phyloP scores from a whole-genome alignment of 441 rosid species.

The Oxalis stricta region DNA sequence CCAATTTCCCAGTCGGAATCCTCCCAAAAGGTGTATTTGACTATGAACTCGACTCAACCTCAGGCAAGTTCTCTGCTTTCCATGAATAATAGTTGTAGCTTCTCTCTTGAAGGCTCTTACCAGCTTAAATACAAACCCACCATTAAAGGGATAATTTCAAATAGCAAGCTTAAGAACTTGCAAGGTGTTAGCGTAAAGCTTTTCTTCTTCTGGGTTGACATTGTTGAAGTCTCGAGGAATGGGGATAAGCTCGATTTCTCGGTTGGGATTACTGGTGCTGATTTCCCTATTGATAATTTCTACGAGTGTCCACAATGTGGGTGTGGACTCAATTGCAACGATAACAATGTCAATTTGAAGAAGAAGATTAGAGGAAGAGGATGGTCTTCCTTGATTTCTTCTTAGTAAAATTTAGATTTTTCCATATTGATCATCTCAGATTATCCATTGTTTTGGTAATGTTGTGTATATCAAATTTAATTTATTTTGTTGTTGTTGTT shows the following conservation, averaged over 20 bases:
- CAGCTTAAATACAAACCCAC: constrained; percentile 37
- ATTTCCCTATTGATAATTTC: constrained; percentile 28
- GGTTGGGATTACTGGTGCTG: constrained; percentile 34
- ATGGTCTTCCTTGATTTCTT: constrained; percentile 19
- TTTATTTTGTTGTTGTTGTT: too few species aligned
- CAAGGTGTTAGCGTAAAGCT: constrained; percentile 58
- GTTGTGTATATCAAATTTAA: too few species aligned
- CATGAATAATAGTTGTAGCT: constrained; percentile 39
- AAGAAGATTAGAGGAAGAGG: constrained; percentile 16
- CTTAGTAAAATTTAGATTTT: too few species aligned
- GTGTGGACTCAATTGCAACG: constrained; percentile 35
- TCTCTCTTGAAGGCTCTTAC: constrained; percentile 46
- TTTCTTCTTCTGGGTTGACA: constrained; percentile 25
- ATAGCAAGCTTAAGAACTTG: constrained; percentile 28
- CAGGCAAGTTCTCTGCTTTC: constrained; percentile 42
- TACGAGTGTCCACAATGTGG: constrained; percentile 39
- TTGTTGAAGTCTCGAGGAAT: constrained; percentile 25
- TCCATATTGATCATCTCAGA: too few species aligned
- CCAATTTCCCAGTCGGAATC: constrained; percentile 40
- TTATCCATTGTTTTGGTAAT: too few species aligned
- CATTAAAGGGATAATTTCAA: constrained; percentile 33
- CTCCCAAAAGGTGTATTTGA: constrained; percentile 44
- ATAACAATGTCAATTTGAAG: constrained; percentile 9
- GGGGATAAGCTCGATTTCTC: constrained; percentile 28
- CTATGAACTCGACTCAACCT: constrained; percentile 28